Evolutionary conservation across 2,329 filamentous ascomycete species (phyloP).

Genomic region (Phaeophleospora eucalypticola): DNA sequence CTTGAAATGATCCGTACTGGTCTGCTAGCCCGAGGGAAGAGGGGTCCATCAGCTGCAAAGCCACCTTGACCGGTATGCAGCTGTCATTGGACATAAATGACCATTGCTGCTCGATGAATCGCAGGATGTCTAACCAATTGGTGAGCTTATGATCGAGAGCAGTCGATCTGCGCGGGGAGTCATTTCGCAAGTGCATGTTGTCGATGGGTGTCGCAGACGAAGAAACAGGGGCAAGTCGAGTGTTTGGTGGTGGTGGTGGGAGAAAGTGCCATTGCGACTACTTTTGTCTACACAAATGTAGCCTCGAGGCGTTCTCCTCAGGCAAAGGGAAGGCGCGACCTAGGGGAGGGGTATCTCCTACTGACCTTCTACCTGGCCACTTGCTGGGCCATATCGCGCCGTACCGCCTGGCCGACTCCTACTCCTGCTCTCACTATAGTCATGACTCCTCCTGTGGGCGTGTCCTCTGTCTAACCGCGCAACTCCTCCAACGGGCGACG

Average conservation of each 20-base stretch:
- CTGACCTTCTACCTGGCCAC: slow-evolving; percentile 42
- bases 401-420: slow-evolving; percentile 24
- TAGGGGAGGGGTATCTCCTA: slow-evolving; percentile 2
- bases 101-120: slow-evolving; percentile 85
- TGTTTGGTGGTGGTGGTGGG: neutral
- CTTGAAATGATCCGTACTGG: slow-evolving; percentile 78
- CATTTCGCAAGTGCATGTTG: neutral
- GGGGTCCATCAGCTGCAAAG: slow-evolving; percentile 88
- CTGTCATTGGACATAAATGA: slow-evolving; percentile 83
- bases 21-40: slow-evolving; percentile 90
- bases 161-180: neutral
- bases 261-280: neutral
- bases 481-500: slow-evolving; percentile 23
- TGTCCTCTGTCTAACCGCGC: slow-evolving; percentile 42
- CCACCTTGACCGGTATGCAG: slow-evolving; percentile 88
- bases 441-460: slow-evolving; percentile 40
- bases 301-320: neutral
- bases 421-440: slow-evolving; percentile 31
- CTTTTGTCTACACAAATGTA: neutral
- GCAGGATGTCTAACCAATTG: slow-evolving; percentile 56
- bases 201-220: neutral
- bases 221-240: too few species aligned
- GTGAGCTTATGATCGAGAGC: neutral
- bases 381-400: slow-evolving; percentile 35
- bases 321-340: neutral